These are phyloP conservation scores for Knufia petricola DNA, from an alignment of 2,329 filamentous ascomycete species.

Conservation along the genomic window DNA sequence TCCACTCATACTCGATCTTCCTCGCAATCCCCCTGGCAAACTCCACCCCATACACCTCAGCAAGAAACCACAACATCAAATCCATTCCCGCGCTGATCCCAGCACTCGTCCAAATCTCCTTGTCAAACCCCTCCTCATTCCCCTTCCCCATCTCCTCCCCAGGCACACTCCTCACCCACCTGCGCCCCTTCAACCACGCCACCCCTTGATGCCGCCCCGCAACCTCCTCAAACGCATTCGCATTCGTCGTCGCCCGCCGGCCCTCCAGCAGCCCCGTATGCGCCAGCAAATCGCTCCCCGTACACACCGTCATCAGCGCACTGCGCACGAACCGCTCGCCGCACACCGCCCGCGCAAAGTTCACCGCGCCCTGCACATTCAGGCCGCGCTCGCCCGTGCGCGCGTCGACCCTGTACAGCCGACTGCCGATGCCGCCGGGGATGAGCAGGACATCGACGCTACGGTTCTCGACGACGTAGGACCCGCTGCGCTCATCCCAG, in stretches of 20 bases:
- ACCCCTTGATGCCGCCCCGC: slow-evolving; percentile 42
- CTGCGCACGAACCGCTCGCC: background rate
- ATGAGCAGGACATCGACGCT: slow-evolving; percentile 55
- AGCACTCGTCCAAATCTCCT: slow-evolving; percentile 51
- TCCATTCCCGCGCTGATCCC: slow-evolving; percentile 57
- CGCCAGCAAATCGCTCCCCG: slow-evolving; percentile 51
- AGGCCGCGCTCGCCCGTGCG: background rate
- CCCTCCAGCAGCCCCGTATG: slow-evolving; percentile 52
- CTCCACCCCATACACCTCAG: slow-evolving; percentile 42
- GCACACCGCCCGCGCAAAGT: slow-evolving; percentile 34
- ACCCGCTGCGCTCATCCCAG: slow-evolving; percentile 16
- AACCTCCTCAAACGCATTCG: slow-evolving; percentile 45
- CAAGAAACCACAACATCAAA: slow-evolving; percentile 49
- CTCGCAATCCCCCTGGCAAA: slow-evolving; percentile 40
- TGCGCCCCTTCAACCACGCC: slow-evolving; percentile 51
- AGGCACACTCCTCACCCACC: slow-evolving; percentile 43
- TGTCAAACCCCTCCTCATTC: background rate
- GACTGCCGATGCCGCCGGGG: slow-evolving; percentile 50
- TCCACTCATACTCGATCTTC: slow-evolving; percentile 50
- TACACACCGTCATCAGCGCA: slow-evolving; percentile 52
- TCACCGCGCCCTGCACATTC: slow-evolving; percentile 11
- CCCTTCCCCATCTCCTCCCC: slow-evolving; percentile 10
- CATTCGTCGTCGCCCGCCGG: slow-evolving; percentile 57
- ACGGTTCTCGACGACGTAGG: background rate
- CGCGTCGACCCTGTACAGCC: slow-evolving; percentile 18